Evolutionary conservation across 192 early-diverging fungal genomes (phyloP).

Genomic region (Linnemannia elongata): DNA sequence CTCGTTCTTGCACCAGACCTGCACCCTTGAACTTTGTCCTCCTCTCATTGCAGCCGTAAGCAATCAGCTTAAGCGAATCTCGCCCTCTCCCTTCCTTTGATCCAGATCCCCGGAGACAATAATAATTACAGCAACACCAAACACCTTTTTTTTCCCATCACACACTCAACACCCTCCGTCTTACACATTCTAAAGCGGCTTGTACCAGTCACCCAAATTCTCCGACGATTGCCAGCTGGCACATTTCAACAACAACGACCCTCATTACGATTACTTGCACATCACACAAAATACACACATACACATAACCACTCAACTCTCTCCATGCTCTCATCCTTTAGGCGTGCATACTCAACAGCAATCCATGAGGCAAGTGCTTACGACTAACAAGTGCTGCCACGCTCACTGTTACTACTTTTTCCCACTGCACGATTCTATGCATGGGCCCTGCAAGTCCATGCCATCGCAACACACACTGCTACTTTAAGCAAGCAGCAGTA

Average conservation of each 20-base stretch:
- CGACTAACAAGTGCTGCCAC: background rate
- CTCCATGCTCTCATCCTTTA: conserved; percentile 1
- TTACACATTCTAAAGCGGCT: background rate
- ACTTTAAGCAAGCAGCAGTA: background rate
- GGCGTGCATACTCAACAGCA: background rate
- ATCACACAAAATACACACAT: background rate
- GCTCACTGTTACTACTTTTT: background rate
- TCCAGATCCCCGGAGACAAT: background rate
- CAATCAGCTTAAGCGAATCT: background rate
- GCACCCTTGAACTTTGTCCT: background rate
- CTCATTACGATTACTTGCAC: too few species aligned
- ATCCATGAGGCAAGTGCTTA: background rate
- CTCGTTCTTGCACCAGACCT: background rate
- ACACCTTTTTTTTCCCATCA: too few species aligned
- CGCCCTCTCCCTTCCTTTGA: background rate
- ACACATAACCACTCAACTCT: background rate
- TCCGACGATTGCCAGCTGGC: background rate
- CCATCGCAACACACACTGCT: background rate
- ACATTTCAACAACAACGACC: background rate
- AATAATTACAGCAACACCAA: background rate
- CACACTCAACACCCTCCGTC: background rate
- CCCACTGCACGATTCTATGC: background rate
- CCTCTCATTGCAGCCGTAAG: background rate
- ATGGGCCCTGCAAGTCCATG: background rate
- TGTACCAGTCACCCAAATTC: background rate